Evolutionary conservation across 2,329 filamentous ascomycete species (phyloP).

Genomic region (Fusarium temperatum): DNA sequence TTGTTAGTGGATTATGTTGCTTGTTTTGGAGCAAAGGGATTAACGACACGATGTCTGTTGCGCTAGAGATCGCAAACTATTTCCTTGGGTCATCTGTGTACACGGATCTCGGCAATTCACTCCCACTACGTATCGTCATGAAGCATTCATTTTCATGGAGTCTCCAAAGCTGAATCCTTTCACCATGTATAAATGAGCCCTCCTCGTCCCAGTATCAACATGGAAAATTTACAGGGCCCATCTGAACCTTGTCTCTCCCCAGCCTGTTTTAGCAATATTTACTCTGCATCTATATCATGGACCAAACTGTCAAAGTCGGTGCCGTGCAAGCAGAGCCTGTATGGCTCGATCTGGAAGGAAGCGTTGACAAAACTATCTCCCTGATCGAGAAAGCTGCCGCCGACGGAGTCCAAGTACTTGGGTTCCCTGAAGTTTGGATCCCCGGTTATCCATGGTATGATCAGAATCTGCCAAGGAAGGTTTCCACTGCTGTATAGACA

Average conservation of each 20-base stretch:
- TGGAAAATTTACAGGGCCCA: not conserved
- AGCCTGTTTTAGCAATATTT: fast-evolving
- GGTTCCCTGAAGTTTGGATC: conserved; percentile 3
- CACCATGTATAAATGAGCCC: not conserved
- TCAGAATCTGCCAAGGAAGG: not conserved
- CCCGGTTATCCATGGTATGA: not conserved
- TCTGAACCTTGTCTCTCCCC: not conserved
- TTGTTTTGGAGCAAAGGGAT: not conserved
- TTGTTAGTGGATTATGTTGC: not conserved
- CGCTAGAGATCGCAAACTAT: not conserved
- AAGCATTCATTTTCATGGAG: not conserved
- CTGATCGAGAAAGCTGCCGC: not conserved
- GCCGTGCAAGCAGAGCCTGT: not conserved
- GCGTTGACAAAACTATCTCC: not conserved
- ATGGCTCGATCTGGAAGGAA: not conserved
- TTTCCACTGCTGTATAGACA: fast-evolving
- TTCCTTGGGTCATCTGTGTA: not conserved
- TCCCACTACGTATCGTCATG: not conserved
- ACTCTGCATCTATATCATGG: not conserved
- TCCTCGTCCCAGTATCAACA: not conserved
- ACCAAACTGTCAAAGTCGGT: not conserved
- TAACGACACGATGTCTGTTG: too few relatives aligned
- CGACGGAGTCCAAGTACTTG: not conserved
- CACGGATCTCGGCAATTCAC: not conserved
- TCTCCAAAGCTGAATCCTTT: not conserved